Base-by-base conservation (phyloP, 116 monocot species). In the Dioscorea cayenensis region DNA sequence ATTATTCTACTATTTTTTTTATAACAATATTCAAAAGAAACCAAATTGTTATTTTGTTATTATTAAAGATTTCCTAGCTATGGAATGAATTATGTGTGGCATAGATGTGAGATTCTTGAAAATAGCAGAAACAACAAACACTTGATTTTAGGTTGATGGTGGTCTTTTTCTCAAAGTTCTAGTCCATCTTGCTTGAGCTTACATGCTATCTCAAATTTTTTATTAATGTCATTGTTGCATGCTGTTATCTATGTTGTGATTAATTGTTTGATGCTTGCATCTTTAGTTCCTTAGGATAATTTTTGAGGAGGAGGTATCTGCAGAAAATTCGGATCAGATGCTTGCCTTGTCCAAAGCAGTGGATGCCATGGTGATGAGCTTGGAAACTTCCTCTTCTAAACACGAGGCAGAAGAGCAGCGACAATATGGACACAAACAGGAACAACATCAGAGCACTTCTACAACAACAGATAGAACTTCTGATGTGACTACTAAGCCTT, bases 311-410 rank as follows among this genome's bases (percentile, higher is more conserved):
- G 82, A 78, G 55, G 70, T 22, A 63, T 81, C 84, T 63, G 67
- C 77, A 48, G 84, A 89, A 77, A 85, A 61, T 70, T 32, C 64
- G 8, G 94, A 99, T 28, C 86, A 85, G 20, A 73, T 77, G 52
- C 81, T 91, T 74, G 94, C 89, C 51, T 69, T 99, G 60, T 66
- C 73, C 29, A 94, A 99, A 79, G 78, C 89, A 25, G 81, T 99
- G 61, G 87, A 91, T 71, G 77, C 81, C 27, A 89, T 87, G 91
- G 85, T 35, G 59, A 77, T 85, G 85, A 86, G 77, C 66, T 79
- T 94, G 74, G 82, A 88, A 79, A 66, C 67, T 48, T 28, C 28
- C 37, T 75, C 71, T 66, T 14, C 36, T 43, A 77, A 80, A 50
- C 55, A 18, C 63, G 63, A 68, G 28, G 49, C 25, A 59, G 29